These are phyloP conservation scores for Petunia secreta DNA, from an alignment of 257 asterid genomes.

Conservation along the genomic window DNA sequence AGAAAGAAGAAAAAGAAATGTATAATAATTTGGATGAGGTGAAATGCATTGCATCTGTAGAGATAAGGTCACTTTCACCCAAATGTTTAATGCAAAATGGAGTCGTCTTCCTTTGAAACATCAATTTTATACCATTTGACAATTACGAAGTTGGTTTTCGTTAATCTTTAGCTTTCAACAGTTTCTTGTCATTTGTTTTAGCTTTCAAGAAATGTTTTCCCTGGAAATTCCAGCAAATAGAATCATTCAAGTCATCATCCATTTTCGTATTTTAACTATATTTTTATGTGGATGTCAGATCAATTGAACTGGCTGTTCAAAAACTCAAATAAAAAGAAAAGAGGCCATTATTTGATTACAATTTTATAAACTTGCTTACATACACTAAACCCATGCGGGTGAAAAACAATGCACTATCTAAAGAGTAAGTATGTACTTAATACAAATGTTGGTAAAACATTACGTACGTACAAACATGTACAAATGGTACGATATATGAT, in stretches of 20 bases:
- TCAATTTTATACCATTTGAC: neutral
- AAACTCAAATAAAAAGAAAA: no score
- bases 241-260: neutral
- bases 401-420: no score
- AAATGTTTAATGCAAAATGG: constrained; percentile 17
- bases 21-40: neutral
- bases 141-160: neutral
- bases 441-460: no score
- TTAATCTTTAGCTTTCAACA: neutral
- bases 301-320: neutral
- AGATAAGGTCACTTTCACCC: constrained; percentile 20
- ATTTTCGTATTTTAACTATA: neutral
- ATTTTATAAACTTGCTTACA: no score
- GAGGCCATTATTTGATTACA: neutral
- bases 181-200: neutral
- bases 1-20: neutral
- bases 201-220: constrained; percentile 21
- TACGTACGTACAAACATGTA: no score
- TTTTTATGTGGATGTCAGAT: neutral
- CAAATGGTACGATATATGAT: no score
- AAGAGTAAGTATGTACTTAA: no score
- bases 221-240: neutral
- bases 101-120: constrained; percentile 10
- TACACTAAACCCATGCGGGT: no score
- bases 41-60: constrained; percentile 29